Base-by-base conservation (phyloP, 1,284 basidiomycete species). In the Fomitiporia mediterranea region DNA sequence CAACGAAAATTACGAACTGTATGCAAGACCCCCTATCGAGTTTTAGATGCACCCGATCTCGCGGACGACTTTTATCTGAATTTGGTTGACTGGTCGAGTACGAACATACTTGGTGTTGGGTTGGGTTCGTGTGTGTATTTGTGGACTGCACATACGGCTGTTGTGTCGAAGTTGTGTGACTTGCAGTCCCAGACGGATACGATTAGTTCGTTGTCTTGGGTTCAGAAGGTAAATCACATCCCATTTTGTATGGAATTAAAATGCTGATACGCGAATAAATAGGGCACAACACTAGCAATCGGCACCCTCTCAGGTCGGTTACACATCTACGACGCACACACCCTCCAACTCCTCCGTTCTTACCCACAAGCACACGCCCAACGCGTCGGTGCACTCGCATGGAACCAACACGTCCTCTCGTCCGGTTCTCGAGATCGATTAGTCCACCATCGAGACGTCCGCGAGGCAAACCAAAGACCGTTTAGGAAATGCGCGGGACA, bases 61-160 rank as follows among this genome's bases (percentile, higher is more conserved):
- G 90, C 91, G 61, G 96, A 99, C 69, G 97, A 99, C 69, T 99
- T 98, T 71, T 99, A 99, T 67, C 86, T 99, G 61, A 99, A 99
- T 66, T 80, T 99, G 15, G 94, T 99, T 15, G 96, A 98, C 62
- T 99, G 97, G 96, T 94, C 90, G 1, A 89, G 86, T 52, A 94
- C 91, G 6, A 98, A 99, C 67, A 84, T 98, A 0, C 82, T 99
- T 0, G 94, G 91, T 9, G 97, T 99, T 2, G 97, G 95, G 0
- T 78, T 99, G 2, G 92, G 90, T 2, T 79, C 85, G 0, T 94
- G 92, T 60, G 95, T 99, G 3, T 99, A 99, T 69, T 82, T 98
- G 1, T 99, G 97, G 97, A 92, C 89, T 9, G 97, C 96, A 8
- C 87, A 94, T 62, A 97, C 93, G 53, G 92, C 93, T 8, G 82